Evolutionary conservation across 1,284 basidiomycete genomes (phyloP).

Genomic region (Termitomyces sp.): DNA sequence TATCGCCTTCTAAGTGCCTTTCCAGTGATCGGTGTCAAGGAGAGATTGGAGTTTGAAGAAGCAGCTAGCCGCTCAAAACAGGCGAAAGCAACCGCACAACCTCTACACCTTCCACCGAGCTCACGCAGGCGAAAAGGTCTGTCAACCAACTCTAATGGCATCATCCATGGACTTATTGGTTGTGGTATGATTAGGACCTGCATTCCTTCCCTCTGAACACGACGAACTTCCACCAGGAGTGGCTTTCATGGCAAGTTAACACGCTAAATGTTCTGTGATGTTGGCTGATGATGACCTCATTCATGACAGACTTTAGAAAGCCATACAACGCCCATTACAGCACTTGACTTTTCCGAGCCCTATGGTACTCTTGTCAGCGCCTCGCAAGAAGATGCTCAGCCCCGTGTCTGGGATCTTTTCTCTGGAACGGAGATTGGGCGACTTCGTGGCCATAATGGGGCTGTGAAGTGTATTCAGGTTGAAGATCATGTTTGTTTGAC

Average conservation of each 20-base stretch:
- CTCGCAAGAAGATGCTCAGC: constrained; percentile 73
- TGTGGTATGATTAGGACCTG: constrained; percentile 56
- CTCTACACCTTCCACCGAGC: constrained; percentile 50
- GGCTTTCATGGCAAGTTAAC: constrained; percentile 83
- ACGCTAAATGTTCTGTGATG: neutral
- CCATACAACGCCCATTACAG: constrained; percentile 79
- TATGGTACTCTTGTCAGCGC: constrained; percentile 92
- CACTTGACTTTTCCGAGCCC: constrained; percentile 94
- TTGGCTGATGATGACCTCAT: neutral
- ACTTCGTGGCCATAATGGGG: constrained; percentile 72
- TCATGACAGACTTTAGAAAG: constrained; percentile 66
- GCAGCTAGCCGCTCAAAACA: constrained; percentile 33
- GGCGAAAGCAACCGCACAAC: constrained; percentile 32
- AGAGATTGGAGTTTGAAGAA: constrained; percentile 72
- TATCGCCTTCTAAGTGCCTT: constrained; percentile 11
- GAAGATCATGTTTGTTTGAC: constrained; percentile 91
- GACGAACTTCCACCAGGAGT: constrained; percentile 91
- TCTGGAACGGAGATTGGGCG: constrained; percentile 78
- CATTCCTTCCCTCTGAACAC: constrained; percentile 96
- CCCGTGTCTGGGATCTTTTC: constrained; percentile 86
- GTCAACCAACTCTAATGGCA: neutral
- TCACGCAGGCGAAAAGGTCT: constrained; percentile 75
- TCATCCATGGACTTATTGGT: neutral
- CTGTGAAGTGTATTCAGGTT: constrained; percentile 90
- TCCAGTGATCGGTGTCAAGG: constrained; percentile 81